A percentile compares a stretch with the other conserved stretches of the same genome.
Evolutionary conservation across 2,329 filamentous ascomycete genomes (phyloP).

Genomic region (Fragosphaeria purpurea): DNA sequence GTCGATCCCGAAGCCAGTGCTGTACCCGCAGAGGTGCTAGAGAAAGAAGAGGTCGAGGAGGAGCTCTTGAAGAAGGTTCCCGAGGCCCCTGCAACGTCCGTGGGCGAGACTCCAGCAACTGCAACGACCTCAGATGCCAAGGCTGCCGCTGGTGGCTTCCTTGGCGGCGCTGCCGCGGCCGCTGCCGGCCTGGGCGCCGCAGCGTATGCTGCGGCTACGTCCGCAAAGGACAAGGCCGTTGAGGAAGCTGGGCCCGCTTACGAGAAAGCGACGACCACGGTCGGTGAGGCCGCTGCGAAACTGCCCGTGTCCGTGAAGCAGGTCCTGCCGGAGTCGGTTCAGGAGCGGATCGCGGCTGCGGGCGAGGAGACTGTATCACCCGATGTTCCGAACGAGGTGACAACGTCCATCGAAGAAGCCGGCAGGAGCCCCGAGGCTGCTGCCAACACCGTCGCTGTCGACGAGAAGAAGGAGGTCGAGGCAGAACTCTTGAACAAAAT

Average conservation of each 20-base stretch:
- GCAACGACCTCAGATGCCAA: slow-evolving; percentile 42
- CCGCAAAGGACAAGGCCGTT: slow-evolving; percentile 29
- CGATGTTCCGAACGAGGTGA: slow-evolving; percentile 45
- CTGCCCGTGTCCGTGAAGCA: slow-evolving; percentile 46
- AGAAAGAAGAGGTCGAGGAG: slow-evolving; percentile 61
- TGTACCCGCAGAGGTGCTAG: slow-evolving; percentile 53
- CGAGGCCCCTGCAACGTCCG: slow-evolving; percentile 46
- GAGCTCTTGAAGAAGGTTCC: slow-evolving; percentile 61
- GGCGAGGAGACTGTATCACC: slow-evolving; percentile 33
- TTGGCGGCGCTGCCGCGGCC: slow-evolving; percentile 15
- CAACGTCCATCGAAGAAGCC: slow-evolving; percentile 47
- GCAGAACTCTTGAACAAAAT: slow-evolving; percentile 60
- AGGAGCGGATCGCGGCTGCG: slow-evolving; percentile 35
- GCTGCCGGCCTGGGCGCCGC: slow-evolving; percentile 19
- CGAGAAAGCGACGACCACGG: slow-evolving; percentile 18
- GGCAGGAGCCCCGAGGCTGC: slow-evolving; percentile 61
- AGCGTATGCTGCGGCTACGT: slow-evolving; percentile 17
- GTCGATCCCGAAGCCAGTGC: slow-evolving; percentile 59
- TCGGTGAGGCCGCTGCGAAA: slow-evolving; percentile 30
- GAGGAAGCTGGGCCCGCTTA: slow-evolving; percentile 19
- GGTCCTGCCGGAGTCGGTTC: slow-evolving; percentile 37
- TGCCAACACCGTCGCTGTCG: slow-evolving; percentile 55
- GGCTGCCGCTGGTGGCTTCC: slow-evolving; percentile 20
- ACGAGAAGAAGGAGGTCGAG: slow-evolving; percentile 67
- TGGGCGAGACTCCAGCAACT: slow-evolving; percentile 36